A percentile compares a stretch with the other conserved stretches of the same genome.
These are phyloP conservation scores for Ceratocystis huliohia DNA, from an alignment of 2,329 filamentous ascomycete genomes.

Conservation along the genomic window DNA sequence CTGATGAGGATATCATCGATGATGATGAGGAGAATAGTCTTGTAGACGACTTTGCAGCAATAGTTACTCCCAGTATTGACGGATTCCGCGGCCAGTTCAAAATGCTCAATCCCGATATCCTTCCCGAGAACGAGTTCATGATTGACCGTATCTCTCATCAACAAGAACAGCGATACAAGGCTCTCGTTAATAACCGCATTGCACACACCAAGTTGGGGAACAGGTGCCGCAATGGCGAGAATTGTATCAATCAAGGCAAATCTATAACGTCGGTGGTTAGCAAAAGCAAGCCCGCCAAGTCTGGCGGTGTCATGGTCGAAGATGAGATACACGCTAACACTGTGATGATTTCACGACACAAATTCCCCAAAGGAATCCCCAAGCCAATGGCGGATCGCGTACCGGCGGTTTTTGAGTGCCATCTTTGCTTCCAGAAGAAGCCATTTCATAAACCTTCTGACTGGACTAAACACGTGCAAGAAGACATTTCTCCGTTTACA, in stretches of 20 bases:
- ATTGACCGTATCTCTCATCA: slow-evolving; percentile 73
- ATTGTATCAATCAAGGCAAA: slow-evolving; percentile 58
- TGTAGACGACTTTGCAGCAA: slow-evolving; percentile 44
- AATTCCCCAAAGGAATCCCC: slow-evolving; percentile 69
- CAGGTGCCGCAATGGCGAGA: slow-evolving; percentile 47
- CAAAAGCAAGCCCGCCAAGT: slow-evolving; percentile 44
- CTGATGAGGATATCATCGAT: slow-evolving; percentile 50
- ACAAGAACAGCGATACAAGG: slow-evolving; percentile 67
- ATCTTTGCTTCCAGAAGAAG: slow-evolving; percentile 73
- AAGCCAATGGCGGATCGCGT: slow-evolving; percentile 64
- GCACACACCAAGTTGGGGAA: slow-evolving; percentile 51
- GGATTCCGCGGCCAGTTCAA: slow-evolving; percentile 67
- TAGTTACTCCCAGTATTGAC: slow-evolving; percentile 57
- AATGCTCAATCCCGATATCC: slow-evolving; percentile 59
- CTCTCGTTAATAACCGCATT: slow-evolving; percentile 54
- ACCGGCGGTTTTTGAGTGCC: slow-evolving; percentile 81
- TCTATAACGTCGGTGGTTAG: slow-evolving; percentile 48
- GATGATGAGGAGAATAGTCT: slow-evolving; percentile 48
- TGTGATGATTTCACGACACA: slow-evolving; percentile 54
- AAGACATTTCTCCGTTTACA: slow-evolving; percentile 85
- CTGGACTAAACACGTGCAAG: slow-evolving; percentile 93
- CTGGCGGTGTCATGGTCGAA: slow-evolving; percentile 35
- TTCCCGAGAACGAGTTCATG: slow-evolving; percentile 44
- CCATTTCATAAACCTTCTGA: slow-evolving; percentile 84
- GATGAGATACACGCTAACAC: slow-evolving; percentile 59